These are phyloP conservation scores for Cytospora piceae DNA, from an alignment of 2,329 filamentous ascomycete species.

Conservation along the genomic window DNA sequence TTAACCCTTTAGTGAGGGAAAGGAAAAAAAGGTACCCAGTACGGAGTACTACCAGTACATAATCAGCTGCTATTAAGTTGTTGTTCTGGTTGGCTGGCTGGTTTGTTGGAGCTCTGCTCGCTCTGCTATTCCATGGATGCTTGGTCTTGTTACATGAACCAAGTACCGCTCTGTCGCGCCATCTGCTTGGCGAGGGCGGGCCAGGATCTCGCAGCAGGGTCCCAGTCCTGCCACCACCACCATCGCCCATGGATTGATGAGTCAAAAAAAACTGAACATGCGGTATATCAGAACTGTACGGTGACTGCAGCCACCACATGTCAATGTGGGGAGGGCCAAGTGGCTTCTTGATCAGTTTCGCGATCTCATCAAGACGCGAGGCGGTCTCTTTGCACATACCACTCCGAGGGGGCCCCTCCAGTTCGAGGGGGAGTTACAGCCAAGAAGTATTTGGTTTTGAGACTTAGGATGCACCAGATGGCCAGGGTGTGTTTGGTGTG, in stretches of 20 bases:
- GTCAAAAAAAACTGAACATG: not conserved
- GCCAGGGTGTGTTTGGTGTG: not conserved
- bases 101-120: too few species aligned
- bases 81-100: conserved; percentile 9
- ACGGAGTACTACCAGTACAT: not conserved
- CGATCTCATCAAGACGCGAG: not conserved
- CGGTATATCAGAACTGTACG: not conserved
- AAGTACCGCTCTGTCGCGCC: not conserved
- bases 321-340: not conserved
- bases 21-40: not conserved
- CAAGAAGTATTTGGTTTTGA: conserved; percentile 14
- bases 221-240: too few species aligned
- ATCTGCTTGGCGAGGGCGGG: not conserved
- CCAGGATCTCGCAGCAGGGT: not conserved
- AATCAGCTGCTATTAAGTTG: conserved; percentile 21
- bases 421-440: conserved; percentile 20
- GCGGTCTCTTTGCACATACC: not conserved
- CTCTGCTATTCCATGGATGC: conserved; percentile 7
- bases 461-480: conserved; percentile 18
- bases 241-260: not conserved
- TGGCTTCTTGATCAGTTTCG: not conserved
- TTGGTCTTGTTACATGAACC: not conserved
- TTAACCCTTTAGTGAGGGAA: not conserved
- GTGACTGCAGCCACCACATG: too few species aligned
- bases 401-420: conserved; percentile 14